Conservation (phyloP, 768 basidiomycete species). For the Tricholoma hemisulphureum region DNA sequence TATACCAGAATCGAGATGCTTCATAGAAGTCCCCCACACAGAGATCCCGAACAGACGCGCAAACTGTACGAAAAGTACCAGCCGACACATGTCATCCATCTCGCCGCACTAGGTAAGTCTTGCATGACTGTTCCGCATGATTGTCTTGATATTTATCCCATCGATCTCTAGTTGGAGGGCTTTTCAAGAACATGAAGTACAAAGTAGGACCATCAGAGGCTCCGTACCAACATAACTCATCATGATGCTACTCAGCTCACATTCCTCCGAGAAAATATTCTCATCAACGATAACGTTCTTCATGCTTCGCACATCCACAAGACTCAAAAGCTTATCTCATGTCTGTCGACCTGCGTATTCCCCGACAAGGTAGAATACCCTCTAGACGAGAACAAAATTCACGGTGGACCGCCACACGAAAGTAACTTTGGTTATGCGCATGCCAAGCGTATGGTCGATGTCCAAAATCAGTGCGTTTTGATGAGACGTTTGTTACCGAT, state of each 20-base stretch:
- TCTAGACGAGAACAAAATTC: conserved; percentile 89
- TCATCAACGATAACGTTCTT: conserved; percentile 95
- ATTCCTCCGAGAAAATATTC: conserved; percentile 90
- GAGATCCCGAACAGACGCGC: conserved; percentile 67
- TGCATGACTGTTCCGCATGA: background rate
- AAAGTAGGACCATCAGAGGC: conserved; percentile 50
- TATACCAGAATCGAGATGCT: background rate
- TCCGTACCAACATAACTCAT: background rate
- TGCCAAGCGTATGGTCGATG: conserved; percentile 93
- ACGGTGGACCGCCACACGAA: conserved; percentile 86
- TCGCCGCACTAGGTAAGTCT: conserved; percentile 83
- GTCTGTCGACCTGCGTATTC: conserved; percentile 96
- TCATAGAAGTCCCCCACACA: conserved; percentile 26
- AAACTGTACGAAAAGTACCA: conserved; percentile 86
- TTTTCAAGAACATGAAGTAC: conserved; percentile 95
- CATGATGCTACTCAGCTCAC: conserved; percentile 53
- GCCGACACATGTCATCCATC: conserved; percentile 95
- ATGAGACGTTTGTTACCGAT: background rate
- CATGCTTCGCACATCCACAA: conserved; percentile 66
- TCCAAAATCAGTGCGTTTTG: conserved; percentile 80
- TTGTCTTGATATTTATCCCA: conserved; percentile 1
- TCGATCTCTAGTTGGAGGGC: conserved; percentile 70
- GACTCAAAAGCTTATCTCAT: conserved; percentile 83
- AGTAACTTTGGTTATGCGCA: conserved; percentile 98
- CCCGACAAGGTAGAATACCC: conserved; percentile 95